A percentile compares a stretch with the other conserved stretches of the same genome.
phyloP scores from a whole-genome alignment of 441 rosid species.

The Capsella rubella region DNA sequence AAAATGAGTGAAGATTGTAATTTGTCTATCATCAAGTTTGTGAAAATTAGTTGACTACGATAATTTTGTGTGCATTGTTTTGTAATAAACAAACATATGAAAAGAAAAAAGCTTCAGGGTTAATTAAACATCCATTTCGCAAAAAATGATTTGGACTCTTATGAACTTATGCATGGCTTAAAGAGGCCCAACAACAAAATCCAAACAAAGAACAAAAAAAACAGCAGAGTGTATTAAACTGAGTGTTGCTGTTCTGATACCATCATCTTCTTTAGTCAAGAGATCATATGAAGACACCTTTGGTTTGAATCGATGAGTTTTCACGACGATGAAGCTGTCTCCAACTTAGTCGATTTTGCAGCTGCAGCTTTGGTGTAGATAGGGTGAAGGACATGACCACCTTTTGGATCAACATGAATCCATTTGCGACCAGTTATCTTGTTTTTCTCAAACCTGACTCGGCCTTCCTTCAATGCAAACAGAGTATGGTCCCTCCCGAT shows the following conservation, averaged over 20 bases:
- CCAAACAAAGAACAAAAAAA: neutral
- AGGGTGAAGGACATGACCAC: conserved; percentile 71
- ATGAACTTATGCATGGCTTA: neutral
- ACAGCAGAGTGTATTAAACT: conserved; percentile 15
- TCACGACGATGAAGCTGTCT: conserved; percentile 35
- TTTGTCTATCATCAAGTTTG: neutral
- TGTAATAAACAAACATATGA: neutral
- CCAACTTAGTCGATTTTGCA: conserved; percentile 40
- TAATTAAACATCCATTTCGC: neutral
- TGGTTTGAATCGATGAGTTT: conserved; percentile 1
- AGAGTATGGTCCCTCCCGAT: conserved; percentile 89
- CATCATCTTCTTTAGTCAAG: neutral
- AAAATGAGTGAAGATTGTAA: neutral
- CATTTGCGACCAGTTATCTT: conserved; percentile 73
- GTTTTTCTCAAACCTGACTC: conserved; percentile 67
- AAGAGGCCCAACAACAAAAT: neutral
- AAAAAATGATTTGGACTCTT: neutral
- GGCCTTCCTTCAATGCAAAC: conserved; percentile 81
- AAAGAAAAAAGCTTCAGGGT: neutral
- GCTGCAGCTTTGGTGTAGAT: conserved; percentile 46
- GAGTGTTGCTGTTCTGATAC: conserved; percentile 19
- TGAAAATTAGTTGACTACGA: neutral
- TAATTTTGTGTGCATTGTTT: neutral
- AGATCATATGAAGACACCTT: conserved; percentile 10
- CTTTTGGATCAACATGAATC: conserved; percentile 80